Evolutionary conservation across 805 yeast genomes (phyloP).

Genomic region (Sugiyamaella americana): DNA sequence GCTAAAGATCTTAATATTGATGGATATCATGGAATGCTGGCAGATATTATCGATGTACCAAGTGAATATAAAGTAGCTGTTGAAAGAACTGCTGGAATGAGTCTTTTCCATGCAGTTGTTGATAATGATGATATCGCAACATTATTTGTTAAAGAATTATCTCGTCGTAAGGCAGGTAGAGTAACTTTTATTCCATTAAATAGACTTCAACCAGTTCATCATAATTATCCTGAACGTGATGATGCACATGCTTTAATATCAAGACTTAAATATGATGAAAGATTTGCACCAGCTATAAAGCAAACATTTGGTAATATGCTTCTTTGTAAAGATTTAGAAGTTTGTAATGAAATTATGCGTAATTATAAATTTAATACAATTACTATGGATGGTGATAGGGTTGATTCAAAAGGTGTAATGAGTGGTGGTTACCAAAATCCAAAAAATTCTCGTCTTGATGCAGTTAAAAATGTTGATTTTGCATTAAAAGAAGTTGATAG

Average conservation of each 20-base stretch:
- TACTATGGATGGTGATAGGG: conserved; percentile 88
- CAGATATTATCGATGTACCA: conserved; percentile 74
- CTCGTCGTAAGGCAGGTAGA: conserved; percentile 66
- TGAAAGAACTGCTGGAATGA: conserved; percentile 83
- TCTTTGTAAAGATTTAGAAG: conserved; percentile 62
- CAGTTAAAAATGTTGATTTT: conserved; percentile 49
- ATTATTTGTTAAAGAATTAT: conserved; percentile 67
- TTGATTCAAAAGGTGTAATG: conserved; percentile 74
- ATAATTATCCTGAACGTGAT: conserved; percentile 53
- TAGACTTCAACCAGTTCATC: conserved; percentile 43
- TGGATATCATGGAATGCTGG: conserved; percentile 70
- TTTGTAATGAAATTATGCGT: conserved; percentile 63
- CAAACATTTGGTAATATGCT: conserved; percentile 80
- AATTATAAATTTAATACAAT: conserved; percentile 62
- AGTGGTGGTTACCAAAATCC: conserved; percentile 84
- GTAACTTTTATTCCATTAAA: conserved; percentile 89
- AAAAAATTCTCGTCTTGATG: conserved; percentile 63
- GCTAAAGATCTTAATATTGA: conserved; percentile 51
- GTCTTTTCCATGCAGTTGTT: conserved; percentile 83
- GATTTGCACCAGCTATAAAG: conserved; percentile 57
- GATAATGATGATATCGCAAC: conserved; percentile 83
- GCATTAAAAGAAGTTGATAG: conserved; percentile 46
- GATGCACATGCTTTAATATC: conserved; percentile 73
- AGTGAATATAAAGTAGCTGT: conserved; percentile 80
- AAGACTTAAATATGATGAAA: conserved; percentile 58